Percentiles rank a stretch among this genome's conserved stretches.
Conservation (phyloP, 1,284 basidiomycete species). For the Cutaneotrichosporon sp. region DNA sequence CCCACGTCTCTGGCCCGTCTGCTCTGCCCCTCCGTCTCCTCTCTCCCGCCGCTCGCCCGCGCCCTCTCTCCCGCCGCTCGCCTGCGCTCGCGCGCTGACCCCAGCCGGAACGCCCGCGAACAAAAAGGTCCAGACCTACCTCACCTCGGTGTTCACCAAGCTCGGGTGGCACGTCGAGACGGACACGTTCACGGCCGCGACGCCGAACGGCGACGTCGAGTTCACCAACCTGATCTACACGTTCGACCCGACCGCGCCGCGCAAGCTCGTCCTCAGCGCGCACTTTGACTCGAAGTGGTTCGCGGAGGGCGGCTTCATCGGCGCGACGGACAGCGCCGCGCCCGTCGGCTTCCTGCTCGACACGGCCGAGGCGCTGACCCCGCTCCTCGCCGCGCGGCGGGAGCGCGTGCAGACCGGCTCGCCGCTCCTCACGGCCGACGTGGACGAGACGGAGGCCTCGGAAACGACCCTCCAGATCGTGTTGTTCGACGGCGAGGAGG, state of each 20-base stretch:
- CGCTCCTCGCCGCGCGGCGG: conserved; percentile 68
- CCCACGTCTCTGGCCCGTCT: not conserved
- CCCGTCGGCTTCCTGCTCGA: conserved; percentile 93
- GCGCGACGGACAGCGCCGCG: conserved; percentile 96
- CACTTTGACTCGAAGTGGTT: conserved; percentile 98
- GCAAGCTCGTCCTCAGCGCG: conserved; percentile 83
- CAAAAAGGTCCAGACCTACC: conserved; percentile 75
- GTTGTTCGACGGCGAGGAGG: conserved; percentile 98
- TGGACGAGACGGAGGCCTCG: conserved; percentile 71
- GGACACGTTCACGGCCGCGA: conserved; percentile 65
- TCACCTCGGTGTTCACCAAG: conserved; percentile 66
- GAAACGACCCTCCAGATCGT: conserved; percentile 90
- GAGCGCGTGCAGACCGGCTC: conserved; percentile 59
- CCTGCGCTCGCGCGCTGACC: not conserved
- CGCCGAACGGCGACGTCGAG: conserved; percentile 75
- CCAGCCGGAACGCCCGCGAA: conserved; percentile 52
- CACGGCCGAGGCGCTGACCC: conserved; percentile 74
- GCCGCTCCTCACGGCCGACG: conserved; percentile 35
- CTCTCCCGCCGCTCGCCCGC: not conserved
- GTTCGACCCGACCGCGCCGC: conserved; percentile 79
- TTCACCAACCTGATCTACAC: conserved; percentile 96
- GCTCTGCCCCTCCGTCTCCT: not conserved
- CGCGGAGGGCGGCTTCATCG: conserved; percentile 70
- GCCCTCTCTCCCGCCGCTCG: not conserved
- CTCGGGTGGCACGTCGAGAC: conserved; percentile 84